These are phyloP conservation scores for Aquanectria penicillioides DNA, from an alignment of 2,329 filamentous ascomycete genomes.

Conservation along the genomic window DNA sequence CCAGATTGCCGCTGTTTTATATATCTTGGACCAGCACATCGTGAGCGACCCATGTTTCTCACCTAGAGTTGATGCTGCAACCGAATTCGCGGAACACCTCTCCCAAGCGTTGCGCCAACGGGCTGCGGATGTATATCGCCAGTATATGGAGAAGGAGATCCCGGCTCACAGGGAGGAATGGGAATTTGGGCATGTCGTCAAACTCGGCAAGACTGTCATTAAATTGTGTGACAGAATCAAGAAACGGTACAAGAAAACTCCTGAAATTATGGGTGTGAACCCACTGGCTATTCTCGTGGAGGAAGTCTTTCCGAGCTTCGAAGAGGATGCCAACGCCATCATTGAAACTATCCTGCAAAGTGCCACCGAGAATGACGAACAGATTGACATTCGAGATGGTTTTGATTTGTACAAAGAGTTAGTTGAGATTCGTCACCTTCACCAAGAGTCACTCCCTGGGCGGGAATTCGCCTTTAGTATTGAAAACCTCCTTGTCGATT, in stretches of 20 bases:
- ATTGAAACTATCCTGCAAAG: conserved; percentile 82
- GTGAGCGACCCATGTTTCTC: conserved; percentile 81
- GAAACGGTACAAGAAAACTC: conserved; percentile 90
- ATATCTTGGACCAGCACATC: conserved; percentile 83
- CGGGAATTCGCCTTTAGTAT: conserved; percentile 86
- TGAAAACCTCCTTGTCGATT: conserved; percentile 85
- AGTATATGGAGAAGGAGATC: conserved; percentile 81
- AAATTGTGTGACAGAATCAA: conserved; percentile 88
- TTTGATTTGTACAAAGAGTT: conserved; percentile 94
- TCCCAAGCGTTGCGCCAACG: conserved; percentile 77
- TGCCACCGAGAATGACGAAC: conserved; percentile 73
- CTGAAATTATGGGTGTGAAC: conserved; percentile 82
- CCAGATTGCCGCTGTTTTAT: conserved; percentile 81
- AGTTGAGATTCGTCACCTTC: conserved; percentile 84
- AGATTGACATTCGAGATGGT: conserved; percentile 89
- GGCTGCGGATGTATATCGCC: conserved; percentile 82
- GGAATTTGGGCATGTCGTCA: conserved; percentile 91
- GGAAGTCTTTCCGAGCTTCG: conserved; percentile 88
- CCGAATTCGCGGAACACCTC: conserved; percentile 77
- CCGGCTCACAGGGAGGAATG: conserved; percentile 83
- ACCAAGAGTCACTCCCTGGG: conserved; percentile 77
- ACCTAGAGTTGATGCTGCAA: conserved; percentile 73
- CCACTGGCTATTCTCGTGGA: conserved; percentile 77
- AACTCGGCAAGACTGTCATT: conserved; percentile 86
- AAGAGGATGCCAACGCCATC: conserved; percentile 87